A percentile compares a stretch with the other conserved stretches of the same genome.
Evolutionary conservation across 805 yeast species (phyloP).

Genomic region (Candida nanaspora): DNA sequence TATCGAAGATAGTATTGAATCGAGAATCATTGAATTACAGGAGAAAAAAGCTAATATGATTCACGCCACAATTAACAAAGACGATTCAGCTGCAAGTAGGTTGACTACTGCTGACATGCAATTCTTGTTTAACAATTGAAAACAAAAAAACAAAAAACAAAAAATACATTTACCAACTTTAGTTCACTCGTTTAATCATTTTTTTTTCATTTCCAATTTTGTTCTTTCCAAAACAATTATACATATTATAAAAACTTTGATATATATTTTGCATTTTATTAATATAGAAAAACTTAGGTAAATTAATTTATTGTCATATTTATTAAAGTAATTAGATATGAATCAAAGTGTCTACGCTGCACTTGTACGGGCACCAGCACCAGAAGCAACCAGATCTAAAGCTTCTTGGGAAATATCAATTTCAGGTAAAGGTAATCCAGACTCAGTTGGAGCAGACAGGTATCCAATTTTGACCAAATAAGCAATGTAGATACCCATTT

Average conservation of each 20-base stretch:
- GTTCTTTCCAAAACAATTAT: too few relatives aligned
- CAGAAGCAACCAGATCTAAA: conserved; percentile 47
- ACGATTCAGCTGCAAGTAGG: conserved; percentile 82
- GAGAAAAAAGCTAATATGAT: conserved; percentile 98
- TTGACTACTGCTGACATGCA: conserved; percentile 93
- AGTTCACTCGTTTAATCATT: too few relatives aligned
- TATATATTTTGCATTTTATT: too few relatives aligned
- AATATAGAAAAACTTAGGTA: too few relatives aligned
- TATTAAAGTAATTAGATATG: too few relatives aligned
- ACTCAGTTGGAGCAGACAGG: conserved; percentile 52
- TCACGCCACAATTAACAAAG: conserved; percentile 90
- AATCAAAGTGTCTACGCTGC: conserved; percentile 29
- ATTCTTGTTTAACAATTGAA: conserved; percentile 78
- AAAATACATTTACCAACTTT: background rate
- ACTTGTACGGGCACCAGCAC: conserved; percentile 72
- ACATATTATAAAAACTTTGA: too few relatives aligned
- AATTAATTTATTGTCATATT: too few relatives aligned
- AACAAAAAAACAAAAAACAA: background rate
- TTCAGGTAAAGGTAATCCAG: conserved; percentile 47
- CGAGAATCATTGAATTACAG: conserved; percentile 90
- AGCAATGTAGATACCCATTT: conserved; percentile 70
- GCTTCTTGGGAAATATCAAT: conserved; percentile 51
- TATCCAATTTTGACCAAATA: conserved; percentile 78
- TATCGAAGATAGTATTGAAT: conserved; percentile 94
- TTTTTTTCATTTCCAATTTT: too few relatives aligned